These are phyloP conservation scores for Blastomyces percursus DNA, from an alignment of 2,329 filamentous ascomycete species.

Conservation along the genomic window DNA sequence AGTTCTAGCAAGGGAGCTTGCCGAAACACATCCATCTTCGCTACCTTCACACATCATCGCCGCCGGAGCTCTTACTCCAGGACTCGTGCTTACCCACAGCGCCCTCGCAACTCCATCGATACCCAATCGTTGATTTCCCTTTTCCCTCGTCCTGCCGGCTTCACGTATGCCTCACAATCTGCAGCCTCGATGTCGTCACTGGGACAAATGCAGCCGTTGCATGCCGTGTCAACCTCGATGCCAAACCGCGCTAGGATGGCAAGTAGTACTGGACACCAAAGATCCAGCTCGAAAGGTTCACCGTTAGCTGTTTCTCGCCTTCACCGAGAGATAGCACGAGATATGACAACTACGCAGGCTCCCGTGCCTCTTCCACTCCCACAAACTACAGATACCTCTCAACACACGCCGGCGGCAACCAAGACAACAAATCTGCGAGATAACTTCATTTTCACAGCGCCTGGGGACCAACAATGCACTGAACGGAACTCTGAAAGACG, in stretches of 20 bases:
- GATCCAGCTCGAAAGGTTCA: neutral
- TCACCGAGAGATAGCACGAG: neutral
- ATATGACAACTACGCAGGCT: neutral
- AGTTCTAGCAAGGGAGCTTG: conserved; percentile 16
- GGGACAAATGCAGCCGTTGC: neutral
- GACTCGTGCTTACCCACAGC: neutral
- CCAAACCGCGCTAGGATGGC: neutral
- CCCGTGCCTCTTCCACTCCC: neutral
- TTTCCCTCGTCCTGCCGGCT: conserved; percentile 1
- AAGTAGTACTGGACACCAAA: neutral
- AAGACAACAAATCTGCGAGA: neutral
- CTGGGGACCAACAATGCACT: neutral
- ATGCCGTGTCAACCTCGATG: neutral
- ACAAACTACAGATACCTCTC: neutral
- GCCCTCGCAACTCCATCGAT: neutral
- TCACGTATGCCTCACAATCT: neutral
- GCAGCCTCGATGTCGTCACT: neutral
- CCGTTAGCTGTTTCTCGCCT: neutral
- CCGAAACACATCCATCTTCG: conserved; percentile 6
- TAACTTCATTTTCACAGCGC: neutral
- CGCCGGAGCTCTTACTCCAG: conserved; percentile 1
- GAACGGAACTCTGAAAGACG: neutral
- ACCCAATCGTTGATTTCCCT: conserved; percentile 2
- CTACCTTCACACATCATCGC: neutral
- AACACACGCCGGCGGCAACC: neutral